These are phyloP conservation scores for Globisporangium nagaii DNA, from an alignment of 352 stramenopile genomes.

Conservation along the genomic window DNA sequence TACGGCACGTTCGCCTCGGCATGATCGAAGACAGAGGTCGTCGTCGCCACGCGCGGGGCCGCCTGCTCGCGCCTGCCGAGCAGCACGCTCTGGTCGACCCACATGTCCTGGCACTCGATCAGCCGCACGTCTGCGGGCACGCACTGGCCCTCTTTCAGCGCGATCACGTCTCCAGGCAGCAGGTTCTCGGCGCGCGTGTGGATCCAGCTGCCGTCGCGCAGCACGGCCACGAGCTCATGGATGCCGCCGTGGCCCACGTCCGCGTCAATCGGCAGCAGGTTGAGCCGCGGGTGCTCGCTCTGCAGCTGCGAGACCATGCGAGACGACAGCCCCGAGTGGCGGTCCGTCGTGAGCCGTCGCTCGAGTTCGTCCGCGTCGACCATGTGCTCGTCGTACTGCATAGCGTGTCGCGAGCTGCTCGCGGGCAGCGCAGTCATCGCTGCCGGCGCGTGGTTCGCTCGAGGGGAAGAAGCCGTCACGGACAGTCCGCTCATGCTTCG, in stretches of 20 bases:
- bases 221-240: constrained; percentile 50
- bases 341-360: constrained; percentile 30
- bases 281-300: constrained; percentile 22
- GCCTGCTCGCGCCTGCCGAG: constrained; percentile 17
- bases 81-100: constrained; percentile 34
- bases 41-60: constrained; percentile 20
- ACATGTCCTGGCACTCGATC: constrained; percentile 42
- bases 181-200: constrained; percentile 54
- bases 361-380: constrained; percentile 43
- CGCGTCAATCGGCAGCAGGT: constrained; percentile 39
- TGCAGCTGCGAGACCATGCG: constrained; percentile 21
- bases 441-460: too few relatives aligned
- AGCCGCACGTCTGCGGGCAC: constrained; percentile 46
- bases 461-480: background rate
- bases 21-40: constrained; percentile 42
- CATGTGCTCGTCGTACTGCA: constrained; percentile 40
- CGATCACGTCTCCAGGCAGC: constrained; percentile 38
- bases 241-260: constrained; percentile 41
- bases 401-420: background rate
- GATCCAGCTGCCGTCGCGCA: constrained; percentile 48
- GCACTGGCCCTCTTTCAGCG: constrained; percentile 41
- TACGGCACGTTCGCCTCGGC: constrained; percentile 29
- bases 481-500: too few relatives aligned
- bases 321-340: constrained; percentile 19
- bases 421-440: background rate